Evolutionary conservation across 257 asterid genomes (phyloP).

Genomic region (Salvia splendens): DNA sequence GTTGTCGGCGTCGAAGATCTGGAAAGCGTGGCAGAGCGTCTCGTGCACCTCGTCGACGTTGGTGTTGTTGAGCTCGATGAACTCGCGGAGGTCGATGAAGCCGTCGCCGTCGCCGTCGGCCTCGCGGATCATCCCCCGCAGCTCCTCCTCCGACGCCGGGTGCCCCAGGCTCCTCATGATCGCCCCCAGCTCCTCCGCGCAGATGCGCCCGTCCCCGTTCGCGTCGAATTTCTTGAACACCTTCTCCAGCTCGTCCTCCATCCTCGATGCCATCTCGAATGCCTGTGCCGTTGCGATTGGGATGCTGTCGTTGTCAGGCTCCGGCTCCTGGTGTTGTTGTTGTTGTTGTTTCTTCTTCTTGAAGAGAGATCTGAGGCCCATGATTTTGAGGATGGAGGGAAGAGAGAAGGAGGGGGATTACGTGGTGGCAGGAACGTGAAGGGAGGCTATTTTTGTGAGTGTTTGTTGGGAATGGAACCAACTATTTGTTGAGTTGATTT

Average conservation of each 20-base stretch:
- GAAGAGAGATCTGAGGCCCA: conserved; percentile 70
- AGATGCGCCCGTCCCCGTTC: conserved; percentile 80
- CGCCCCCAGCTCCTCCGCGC: conserved; percentile 62
- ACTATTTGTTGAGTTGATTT: no score
- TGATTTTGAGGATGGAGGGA: background rate
- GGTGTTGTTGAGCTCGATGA: conserved; percentile 69
- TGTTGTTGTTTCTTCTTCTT: conserved; percentile 32
- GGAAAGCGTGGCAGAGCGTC: conserved; percentile 67
- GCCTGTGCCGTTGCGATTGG: conserved; percentile 5
- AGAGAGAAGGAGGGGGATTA: no score
- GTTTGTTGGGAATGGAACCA: no score
- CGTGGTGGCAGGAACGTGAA: no score
- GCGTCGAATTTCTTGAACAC: conserved; percentile 85
- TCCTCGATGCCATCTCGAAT: conserved; percentile 28
- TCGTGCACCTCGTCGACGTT: conserved; percentile 63
- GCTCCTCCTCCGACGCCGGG: conserved; percentile 56
- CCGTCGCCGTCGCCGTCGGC: conserved; percentile 91
- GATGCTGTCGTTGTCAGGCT: background rate
- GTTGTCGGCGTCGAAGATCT: conserved; percentile 70
- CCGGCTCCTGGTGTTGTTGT: no score
- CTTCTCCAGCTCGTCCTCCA: conserved; percentile 73
- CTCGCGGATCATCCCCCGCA: conserved; percentile 62
- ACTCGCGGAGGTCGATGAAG: conserved; percentile 69
- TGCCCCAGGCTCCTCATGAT: conserved; percentile 80
- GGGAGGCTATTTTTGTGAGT: no score